Conservation (phyloP, 2,329 filamentous ascomycete species). For the Aspergillus bombycis region DNA sequence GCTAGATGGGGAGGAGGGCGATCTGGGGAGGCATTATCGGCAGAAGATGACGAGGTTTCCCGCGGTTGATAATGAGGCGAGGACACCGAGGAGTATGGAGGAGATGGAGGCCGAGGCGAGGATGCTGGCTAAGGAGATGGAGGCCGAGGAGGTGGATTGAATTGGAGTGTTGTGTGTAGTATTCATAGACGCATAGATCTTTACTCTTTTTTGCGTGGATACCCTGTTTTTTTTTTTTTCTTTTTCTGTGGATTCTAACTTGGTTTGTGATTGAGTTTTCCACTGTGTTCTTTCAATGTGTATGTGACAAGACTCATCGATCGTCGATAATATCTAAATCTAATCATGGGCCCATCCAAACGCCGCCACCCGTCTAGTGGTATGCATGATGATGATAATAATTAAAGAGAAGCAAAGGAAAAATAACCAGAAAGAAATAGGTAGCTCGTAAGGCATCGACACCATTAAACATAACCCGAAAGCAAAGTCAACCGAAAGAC, state of each 20-base stretch:
- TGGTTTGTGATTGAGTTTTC: neutral
- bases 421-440: conserved; percentile 5
- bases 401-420: neutral
- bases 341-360: conserved; percentile 8
- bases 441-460: conserved; percentile 13
- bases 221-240: neutral
- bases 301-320: conserved; percentile 7
- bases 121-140: conserved; percentile 44
- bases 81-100: conserved; percentile 57
- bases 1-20: conserved; percentile 82
- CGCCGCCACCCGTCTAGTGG: conserved; percentile 10
- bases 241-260: neutral
- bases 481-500: conserved; percentile 5
- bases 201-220: neutral
- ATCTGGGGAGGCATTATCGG: conserved; percentile 67
- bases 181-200: neutral
- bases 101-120: conserved; percentile 47
- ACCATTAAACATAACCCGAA: conserved; percentile 15
- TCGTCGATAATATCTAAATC: conserved; percentile 9
- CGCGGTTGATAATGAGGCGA: conserved; percentile 71
- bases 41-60: conserved; percentile 56
- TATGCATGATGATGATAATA: neutral
- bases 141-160: conserved; percentile 37
- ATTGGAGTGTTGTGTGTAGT: neutral
- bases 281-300: conserved; percentile 8